A percentile compares a stretch with the other conserved stretches of the same genome.
Evolutionary conservation across 169 alveolate genomes (phyloP).

Genomic region (Fabrea salina): DNA sequence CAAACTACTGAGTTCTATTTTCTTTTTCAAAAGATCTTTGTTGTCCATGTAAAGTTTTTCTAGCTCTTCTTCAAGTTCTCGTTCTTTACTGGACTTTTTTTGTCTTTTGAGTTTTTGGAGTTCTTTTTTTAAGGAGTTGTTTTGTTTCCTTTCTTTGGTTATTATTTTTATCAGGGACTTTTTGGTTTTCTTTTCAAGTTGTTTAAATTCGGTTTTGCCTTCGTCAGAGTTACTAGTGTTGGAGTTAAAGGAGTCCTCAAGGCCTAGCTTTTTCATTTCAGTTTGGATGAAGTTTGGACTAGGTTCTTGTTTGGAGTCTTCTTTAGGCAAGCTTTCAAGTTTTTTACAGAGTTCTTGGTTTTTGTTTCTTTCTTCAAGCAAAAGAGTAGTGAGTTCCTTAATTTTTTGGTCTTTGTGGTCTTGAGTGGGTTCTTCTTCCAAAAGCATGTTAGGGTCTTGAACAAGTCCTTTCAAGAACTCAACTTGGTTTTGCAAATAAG

Average conservation of each 20-base stretch:
- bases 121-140: background rate
- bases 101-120: background rate
- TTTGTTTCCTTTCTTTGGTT: constrained; percentile 1
- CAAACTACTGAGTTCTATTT: too few species aligned
- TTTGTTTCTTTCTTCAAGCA: background rate
- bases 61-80: background rate
- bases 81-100: background rate
- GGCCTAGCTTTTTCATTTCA: background rate
- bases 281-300: too few species aligned
- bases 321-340: too few species aligned
- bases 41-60: constrained; percentile 5
- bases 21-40: background rate
- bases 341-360: too few species aligned
- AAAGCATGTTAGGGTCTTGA: too few species aligned
- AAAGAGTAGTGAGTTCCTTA: background rate
- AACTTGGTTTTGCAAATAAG: background rate
- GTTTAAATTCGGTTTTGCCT: background rate
- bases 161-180: background rate
- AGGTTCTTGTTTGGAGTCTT: too few species aligned
- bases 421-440: background rate
- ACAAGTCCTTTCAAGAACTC: background rate
- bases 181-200: constrained; percentile 17
- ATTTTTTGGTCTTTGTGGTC: background rate
- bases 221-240: background rate
- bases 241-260: background rate